These are phyloP conservation scores for Phragmites australis DNA, from an alignment of 176 grass and related monocot genomes.

Conservation along the genomic window DNA sequence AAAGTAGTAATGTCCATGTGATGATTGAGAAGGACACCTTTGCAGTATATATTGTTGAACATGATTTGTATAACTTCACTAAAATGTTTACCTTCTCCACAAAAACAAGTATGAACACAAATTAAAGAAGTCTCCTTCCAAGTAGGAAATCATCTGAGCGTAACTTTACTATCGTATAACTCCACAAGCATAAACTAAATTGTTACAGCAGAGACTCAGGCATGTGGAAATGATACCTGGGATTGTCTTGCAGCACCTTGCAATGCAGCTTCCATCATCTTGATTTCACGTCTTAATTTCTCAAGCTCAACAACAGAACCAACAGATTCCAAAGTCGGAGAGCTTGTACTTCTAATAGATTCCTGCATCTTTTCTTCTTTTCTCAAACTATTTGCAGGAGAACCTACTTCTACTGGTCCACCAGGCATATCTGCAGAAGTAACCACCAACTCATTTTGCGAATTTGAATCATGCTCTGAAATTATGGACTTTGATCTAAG, in stretches of 20 bases:
- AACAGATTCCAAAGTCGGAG: slow-evolving; percentile 38
- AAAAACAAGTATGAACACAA: slow-evolving; percentile 20
- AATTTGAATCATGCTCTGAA: slow-evolving; percentile 32
- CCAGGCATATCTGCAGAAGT: slow-evolving; percentile 37
- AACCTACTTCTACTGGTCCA: slow-evolving; percentile 38
- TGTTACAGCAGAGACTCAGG: slow-evolving; percentile 6
- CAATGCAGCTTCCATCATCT: slow-evolving; percentile 99
- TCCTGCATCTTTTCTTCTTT: slow-evolving; percentile 47
- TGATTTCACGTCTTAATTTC: slow-evolving; percentile 85
- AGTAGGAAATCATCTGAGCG: slow-evolving; percentile 27
- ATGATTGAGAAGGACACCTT: not conserved
- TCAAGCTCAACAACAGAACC: slow-evolving; percentile 59
- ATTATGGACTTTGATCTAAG: slow-evolving; percentile 35
- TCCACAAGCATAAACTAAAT: slow-evolving; percentile 13
- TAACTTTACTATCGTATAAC: slow-evolving; percentile 17
- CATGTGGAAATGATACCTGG: slow-evolving; percentile 63
- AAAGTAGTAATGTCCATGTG: not conserved
- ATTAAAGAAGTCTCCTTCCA: slow-evolving; percentile 22
- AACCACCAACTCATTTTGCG: slow-evolving; percentile 29
- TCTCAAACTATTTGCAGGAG: slow-evolving; percentile 38
- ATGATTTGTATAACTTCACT: not conserved
- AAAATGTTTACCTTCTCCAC: slow-evolving; percentile 23
- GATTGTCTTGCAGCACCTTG: slow-evolving; percentile 99
- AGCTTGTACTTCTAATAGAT: slow-evolving; percentile 39
- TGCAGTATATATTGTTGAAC: not conserved